phyloP scores from a whole-genome alignment of 2,329 filamentous ascomycete genomes.

The Xylariaceae sp. region DNA sequence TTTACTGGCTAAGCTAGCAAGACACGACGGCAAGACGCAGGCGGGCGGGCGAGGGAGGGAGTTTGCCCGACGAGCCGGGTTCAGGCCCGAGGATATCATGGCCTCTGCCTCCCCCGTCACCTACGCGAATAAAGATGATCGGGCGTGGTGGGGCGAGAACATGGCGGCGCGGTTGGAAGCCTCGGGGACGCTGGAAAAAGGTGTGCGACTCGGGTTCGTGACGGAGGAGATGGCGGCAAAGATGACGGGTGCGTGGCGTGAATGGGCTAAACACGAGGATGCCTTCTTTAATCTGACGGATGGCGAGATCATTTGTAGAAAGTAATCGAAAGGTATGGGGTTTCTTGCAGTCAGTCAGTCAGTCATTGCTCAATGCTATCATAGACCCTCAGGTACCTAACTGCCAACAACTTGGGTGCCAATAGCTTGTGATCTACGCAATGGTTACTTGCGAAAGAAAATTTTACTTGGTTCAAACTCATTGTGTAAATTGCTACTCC shows the following conservation, averaged over 20 bases:
- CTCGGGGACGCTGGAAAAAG: slow-evolving; percentile 1
- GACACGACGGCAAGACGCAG: slow-evolving; percentile 5
- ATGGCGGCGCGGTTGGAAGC: slow-evolving; percentile 13
- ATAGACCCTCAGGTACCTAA: too few species aligned
- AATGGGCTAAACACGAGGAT: slow-evolving; percentile 10
- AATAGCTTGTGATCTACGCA: too few species aligned
- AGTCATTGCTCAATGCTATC: too few species aligned
- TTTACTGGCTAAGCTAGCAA: slow-evolving; percentile 5
- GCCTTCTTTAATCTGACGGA: slow-evolving; percentile 10
- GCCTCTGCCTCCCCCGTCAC: slow-evolving; percentile 11
- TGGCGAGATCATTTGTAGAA: slow-evolving; percentile 14
- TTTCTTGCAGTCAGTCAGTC: background rate
- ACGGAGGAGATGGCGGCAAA: slow-evolving; percentile 6
- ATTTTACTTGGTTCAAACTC: background rate
- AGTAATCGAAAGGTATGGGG: background rate
- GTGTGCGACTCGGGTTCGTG: slow-evolving; percentile 12
- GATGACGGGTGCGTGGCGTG: slow-evolving; percentile 12
- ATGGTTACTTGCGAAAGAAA: too few species aligned
- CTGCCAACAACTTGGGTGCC: too few species aligned
- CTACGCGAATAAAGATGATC: slow-evolving; percentile 5
- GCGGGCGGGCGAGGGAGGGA: slow-evolving; percentile 9
- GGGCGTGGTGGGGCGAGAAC: slow-evolving; percentile 13
- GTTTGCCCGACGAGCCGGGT: slow-evolving; percentile 19
- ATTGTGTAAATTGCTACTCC: background rate
- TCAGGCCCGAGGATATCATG: slow-evolving; percentile 7